Evolutionary conservation across 371 early-diverging fungal genomes (phyloP).

Genomic region (Synchytrium microbalum): DNA sequence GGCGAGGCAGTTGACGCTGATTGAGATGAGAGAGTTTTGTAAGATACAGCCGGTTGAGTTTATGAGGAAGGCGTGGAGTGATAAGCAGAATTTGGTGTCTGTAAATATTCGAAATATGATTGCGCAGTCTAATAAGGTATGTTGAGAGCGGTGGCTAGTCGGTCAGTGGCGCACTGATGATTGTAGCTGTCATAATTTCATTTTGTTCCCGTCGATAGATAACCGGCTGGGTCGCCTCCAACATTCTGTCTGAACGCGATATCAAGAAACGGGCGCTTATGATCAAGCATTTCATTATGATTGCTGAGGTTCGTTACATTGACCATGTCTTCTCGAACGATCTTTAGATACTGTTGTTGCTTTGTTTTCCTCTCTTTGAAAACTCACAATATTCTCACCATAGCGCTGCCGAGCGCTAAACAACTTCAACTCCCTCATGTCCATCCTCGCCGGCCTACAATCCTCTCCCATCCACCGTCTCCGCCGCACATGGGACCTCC

Average conservation of each 20-base stretch:
- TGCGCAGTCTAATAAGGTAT: conserved; percentile 38
- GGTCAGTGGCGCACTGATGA: too few species aligned
- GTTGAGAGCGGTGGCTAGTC: too few species aligned
- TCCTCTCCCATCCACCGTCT: conserved; percentile 67
- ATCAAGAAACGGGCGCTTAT: conserved; percentile 62
- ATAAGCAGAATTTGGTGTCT: conserved; percentile 10
- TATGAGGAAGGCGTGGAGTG: conserved; percentile 81
- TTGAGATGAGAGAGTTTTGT: conserved; percentile 70
- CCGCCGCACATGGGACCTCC: conserved; percentile 60
- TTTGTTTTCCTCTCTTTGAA: too few species aligned
- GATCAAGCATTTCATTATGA: conserved; percentile 71
- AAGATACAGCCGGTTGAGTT: conserved; percentile 79
- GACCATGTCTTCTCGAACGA: background rate
- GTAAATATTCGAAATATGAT: conserved; percentile 45
- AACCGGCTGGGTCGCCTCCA: conserved; percentile 81
- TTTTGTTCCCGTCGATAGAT: too few species aligned
- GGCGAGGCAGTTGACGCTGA: conserved; percentile 67
- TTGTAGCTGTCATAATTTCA: conserved; percentile 3
- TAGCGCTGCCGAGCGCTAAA: conserved; percentile 54
- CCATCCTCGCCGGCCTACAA: conserved; percentile 66
- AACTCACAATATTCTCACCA: background rate
- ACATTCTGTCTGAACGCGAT: conserved; percentile 71
- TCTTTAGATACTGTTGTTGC: too few species aligned
- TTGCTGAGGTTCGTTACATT: conserved; percentile 57
- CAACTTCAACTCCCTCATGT: conserved; percentile 74